A percentile compares a stretch with the other conserved stretches of the same genome.
phyloP scores from a whole-genome alignment of 345 rosid genomes.

The Trapa bicornis region DNA sequence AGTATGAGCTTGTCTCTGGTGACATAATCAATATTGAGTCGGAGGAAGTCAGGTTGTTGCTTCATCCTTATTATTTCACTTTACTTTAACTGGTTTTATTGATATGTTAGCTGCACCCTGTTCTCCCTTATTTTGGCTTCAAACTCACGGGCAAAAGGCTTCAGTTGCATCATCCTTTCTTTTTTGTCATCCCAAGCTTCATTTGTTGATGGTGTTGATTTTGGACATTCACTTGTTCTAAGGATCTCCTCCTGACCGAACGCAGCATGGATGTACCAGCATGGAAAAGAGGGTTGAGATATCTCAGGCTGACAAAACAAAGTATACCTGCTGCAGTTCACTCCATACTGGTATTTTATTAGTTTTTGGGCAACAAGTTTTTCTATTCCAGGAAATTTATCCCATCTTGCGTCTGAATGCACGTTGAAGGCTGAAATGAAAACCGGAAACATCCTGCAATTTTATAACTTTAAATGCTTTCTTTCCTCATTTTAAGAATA shows the following conservation, averaged over 20 bases:
- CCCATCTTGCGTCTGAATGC: background rate
- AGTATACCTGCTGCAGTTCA: slow-evolving; percentile 66
- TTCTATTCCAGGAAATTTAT: background rate
- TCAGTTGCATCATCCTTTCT: background rate
- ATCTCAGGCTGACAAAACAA: slow-evolving; percentile 60
- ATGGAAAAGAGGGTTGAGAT: slow-evolving; percentile 82
- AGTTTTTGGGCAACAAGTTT: background rate
- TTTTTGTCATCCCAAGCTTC: slow-evolving; percentile 11
- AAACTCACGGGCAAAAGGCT: background rate
- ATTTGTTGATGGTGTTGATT: slow-evolving; percentile 61
- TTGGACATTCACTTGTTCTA: slow-evolving; percentile 92
- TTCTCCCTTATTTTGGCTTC: background rate
- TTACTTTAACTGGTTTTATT: background rate
- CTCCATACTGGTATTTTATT: slow-evolving; percentile 72
- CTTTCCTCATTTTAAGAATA: background rate
- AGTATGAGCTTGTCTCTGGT: slow-evolving; percentile 91
- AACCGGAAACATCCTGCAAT: background rate
- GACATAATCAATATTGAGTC: slow-evolving; percentile 57
- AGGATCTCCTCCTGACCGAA: slow-evolving; percentile 98
- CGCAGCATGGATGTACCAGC: slow-evolving; percentile 98
- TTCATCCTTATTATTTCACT: slow-evolving; percentile 10
- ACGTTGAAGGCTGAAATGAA: background rate
- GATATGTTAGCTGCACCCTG: background rate
- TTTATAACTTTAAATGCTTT: background rate
- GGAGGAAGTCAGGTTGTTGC: slow-evolving; percentile 74